Evolutionary conservation across 106 monocot genomes (phyloP), one percentile per base, ranked within the genome.

Genomic region (Phalaenopsis equestris): DNA sequence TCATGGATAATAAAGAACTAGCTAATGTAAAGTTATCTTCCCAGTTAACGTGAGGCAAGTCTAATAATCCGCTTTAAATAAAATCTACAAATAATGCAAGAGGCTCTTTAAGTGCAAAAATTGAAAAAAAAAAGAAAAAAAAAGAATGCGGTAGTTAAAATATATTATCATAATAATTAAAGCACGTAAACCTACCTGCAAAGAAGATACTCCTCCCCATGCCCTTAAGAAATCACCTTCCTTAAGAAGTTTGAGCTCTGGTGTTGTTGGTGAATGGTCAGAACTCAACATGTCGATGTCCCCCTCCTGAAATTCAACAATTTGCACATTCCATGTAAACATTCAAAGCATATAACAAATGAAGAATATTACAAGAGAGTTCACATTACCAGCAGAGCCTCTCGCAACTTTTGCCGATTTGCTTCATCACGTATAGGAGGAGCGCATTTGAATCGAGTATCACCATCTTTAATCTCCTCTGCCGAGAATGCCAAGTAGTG

Each of bases 131-230:
- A 11, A 30, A 67, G n/a, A 10, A 8, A 64, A 11, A 67, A 67
- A 37, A 61, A 70, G 3, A 70, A 2, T 70, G 39, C 38, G 4
- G 3, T 39, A 15, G 14, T 70, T 39, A 38, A 70, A 70, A 70
- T 12, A 14, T 10, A 39, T 2, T 9, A 70, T 8, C 30, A 70
- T 39, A 39, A 37, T 38, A 37, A 70, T 38, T 70, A 70, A 21
- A 70, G 38, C 38, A 15, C 9, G 38, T 39, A 36, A 94, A 73
- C 79, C 0, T 56, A 93, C 98, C 92, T 98, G 99, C 86, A 99
- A 86, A 77, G 99, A 99, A 65, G 99, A 94, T 77, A 99, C 90
- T 61, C 99, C 99, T 64, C 99, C 99, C 99, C 99, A 99, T 43
- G 99, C 98, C 67, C 80, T 92, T 52, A 98, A 72, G 82, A 98